Conservation (phyloP, 2,329 filamentous ascomycete species). For the Alternaria postmessia region DNA sequence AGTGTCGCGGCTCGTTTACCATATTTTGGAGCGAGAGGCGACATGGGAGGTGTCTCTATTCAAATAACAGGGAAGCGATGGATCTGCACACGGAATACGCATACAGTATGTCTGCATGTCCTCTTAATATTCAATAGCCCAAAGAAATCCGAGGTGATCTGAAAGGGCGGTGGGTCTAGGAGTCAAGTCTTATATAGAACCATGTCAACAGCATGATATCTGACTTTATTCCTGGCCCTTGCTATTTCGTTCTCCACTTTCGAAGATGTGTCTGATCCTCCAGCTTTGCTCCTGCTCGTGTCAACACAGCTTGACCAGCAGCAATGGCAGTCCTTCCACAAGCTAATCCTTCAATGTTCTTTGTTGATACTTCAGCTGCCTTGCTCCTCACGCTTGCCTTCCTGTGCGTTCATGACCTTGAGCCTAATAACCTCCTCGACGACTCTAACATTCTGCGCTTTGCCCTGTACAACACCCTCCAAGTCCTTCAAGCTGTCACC, state of each 20-base stretch:
- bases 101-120: background rate
- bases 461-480: slow-evolving; percentile 73
- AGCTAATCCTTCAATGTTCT: background rate
- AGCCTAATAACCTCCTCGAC: slow-evolving; percentile 76
- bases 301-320: background rate
- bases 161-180: background rate
- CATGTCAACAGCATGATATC: background rate
- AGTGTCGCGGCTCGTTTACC: slow-evolving; percentile 24
- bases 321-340: background rate
- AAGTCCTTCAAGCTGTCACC: slow-evolving; percentile 71
- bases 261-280: background rate
- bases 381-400: slow-evolving; percentile 35
- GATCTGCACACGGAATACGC: background rate
- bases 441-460: slow-evolving; percentile 83
- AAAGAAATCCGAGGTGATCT: background rate
- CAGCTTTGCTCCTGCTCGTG: background rate
- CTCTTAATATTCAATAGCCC: background rate
- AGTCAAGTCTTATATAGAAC: background rate
- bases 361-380: slow-evolving; percentile 24
- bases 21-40: slow-evolving; percentile 12
- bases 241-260: background rate
- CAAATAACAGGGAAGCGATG: background rate
- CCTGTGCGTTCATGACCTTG: slow-evolving; percentile 48
- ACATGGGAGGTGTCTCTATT: slow-evolving; percentile 9
- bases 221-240: background rate